phyloP scores from a whole-genome alignment of 345 rosid genomes.

The Durio zibethinus region DNA sequence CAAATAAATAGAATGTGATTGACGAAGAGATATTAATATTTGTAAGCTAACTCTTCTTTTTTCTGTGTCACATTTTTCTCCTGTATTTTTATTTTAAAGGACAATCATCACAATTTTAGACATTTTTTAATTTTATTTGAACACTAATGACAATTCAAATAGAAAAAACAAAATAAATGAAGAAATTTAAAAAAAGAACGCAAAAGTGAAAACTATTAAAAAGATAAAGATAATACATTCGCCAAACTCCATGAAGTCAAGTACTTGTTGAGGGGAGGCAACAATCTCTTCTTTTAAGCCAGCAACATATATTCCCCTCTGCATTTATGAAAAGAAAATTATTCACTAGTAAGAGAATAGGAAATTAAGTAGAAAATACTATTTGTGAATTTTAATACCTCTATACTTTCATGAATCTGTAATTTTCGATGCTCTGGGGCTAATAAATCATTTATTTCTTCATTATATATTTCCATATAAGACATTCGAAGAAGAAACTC shows the following conservation, averaged over 20 bases:
- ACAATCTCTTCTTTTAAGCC: slow-evolving; percentile 95
- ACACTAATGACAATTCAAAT: not conserved
- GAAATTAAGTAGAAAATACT: not conserved
- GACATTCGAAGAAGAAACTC: slow-evolving; percentile 96
- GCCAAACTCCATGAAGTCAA: slow-evolving; percentile 85
- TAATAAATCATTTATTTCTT: slow-evolving; percentile 84
- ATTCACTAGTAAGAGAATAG: slow-evolving; percentile 4
- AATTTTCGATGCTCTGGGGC: slow-evolving; percentile 92
- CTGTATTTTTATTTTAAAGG: not conserved
- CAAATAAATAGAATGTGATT: not conserved
- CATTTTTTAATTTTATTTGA: not conserved
- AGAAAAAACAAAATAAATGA: not conserved
- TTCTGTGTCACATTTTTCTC: not conserved
- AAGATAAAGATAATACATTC: slow-evolving; percentile 48
- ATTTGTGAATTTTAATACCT: slow-evolving; percentile 38
- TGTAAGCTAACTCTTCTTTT: not conserved
- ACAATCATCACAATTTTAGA: not conserved
- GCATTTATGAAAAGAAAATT: slow-evolving; percentile 17
- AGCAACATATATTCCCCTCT: slow-evolving; percentile 95
- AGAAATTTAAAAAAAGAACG: not conserved
- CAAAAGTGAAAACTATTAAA: not conserved
- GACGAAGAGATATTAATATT: not conserved
- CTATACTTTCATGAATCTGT: slow-evolving; percentile 87
- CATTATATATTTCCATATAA: slow-evolving; percentile 91
- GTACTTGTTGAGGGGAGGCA: slow-evolving; percentile 86